Percentiles rank a stretch among this genome's conserved stretches.
Evolutionary conservation across 495 filamentous ascomycete species (phyloP).

Genomic region (Cetradonia linearis): DNA sequence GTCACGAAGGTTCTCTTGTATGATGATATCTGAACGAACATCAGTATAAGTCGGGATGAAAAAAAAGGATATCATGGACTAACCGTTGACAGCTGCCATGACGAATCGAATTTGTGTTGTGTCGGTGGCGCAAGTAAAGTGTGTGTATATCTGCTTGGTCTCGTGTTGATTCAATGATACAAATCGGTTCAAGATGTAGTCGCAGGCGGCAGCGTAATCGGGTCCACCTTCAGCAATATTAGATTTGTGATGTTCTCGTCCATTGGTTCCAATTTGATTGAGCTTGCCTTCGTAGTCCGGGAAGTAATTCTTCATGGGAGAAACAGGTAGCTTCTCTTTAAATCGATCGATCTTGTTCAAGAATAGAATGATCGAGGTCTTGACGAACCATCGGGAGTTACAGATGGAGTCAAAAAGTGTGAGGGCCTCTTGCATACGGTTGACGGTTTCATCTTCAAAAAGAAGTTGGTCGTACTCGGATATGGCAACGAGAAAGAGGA

Average conservation of each 20-base stretch:
- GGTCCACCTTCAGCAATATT: slow-evolving; percentile 51
- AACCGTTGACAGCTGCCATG: slow-evolving; percentile 99
- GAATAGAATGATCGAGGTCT: slow-evolving; percentile 98
- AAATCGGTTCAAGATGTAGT: slow-evolving; percentile 96
- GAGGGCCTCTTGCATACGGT: slow-evolving; percentile 98
- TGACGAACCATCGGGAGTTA: slow-evolving; percentile 98
- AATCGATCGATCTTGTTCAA: slow-evolving; percentile 99
- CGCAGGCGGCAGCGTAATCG: slow-evolving; percentile 85
- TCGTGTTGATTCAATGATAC: slow-evolving; percentile 96
- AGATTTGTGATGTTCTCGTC: slow-evolving; percentile 40
- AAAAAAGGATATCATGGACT: slow-evolving; percentile 27
- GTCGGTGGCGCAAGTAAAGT: slow-evolving; percentile 98
- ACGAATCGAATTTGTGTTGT: slow-evolving; percentile 98
- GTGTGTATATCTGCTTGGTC: slow-evolving; percentile 99
- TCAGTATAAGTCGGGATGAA: slow-evolving; percentile 14
- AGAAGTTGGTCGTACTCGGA: slow-evolving; percentile 98
- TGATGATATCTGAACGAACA: slow-evolving; percentile 77
- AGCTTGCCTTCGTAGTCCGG: slow-evolving; percentile 75
- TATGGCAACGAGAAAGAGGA: slow-evolving; percentile 96
- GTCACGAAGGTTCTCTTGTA: slow-evolving; percentile 96
- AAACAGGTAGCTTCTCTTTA: slow-evolving; percentile 98
- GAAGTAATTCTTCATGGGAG: slow-evolving; percentile 99
- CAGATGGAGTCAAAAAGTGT: slow-evolving; percentile 99
- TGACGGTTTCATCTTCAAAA: slow-evolving; percentile 78
- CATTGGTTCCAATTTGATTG: slow-evolving; percentile 31